Base-by-base conservation (phyloP, 1,139 yeast genomes). In the Nakaseomyces nivariensis region DNA sequence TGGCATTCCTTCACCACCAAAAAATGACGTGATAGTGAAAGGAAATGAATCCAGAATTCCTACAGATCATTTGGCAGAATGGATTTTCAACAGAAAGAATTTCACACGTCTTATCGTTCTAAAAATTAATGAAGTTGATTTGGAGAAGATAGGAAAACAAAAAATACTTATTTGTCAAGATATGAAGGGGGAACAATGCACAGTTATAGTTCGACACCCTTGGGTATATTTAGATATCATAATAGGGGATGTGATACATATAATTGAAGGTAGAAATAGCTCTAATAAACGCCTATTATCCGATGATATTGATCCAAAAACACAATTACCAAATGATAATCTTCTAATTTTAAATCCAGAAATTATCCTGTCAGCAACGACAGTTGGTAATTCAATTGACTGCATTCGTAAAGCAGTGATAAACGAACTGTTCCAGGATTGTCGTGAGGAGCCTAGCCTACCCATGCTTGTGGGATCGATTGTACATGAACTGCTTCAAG, bases 281-380 rank as follows among this genome's bases (percentile, higher is more conserved):
- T 66, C 41, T 54, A 61, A 64, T 48, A 62, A 60, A 48, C 52
- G 61, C 37, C 48, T 64, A 26, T 50, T 64, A 22, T 60, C 67
- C 1, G 67, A 66, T 34, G 63, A 63, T 29, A 56, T 52, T 33
- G 58, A 57, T 51, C 63, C 67, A 8, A 41, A 58, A 72, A 75
- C 85, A 4, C 87, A 85, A 54, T 66, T 70, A 37, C 79, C 78
- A 52, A 68, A 74, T 32, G 76, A 75, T 45, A 81, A 85, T 57
- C 64, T 89, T 27, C 66, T 90, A 37, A 75, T 92, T 26, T 76
- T 94, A 75, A 79, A 86, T 57, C 98, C 98, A 0, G 98, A 92
- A 62, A 69, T 78, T 1, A 69, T 92, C 11, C 71, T 92, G 1
- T 79, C 96, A 0, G 89, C 96, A 4, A 92, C 98, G 0, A 72